phyloP scores from a whole-genome alignment of 2,329 filamentous ascomycete species.

The Biscogniauxia mediterranea region DNA sequence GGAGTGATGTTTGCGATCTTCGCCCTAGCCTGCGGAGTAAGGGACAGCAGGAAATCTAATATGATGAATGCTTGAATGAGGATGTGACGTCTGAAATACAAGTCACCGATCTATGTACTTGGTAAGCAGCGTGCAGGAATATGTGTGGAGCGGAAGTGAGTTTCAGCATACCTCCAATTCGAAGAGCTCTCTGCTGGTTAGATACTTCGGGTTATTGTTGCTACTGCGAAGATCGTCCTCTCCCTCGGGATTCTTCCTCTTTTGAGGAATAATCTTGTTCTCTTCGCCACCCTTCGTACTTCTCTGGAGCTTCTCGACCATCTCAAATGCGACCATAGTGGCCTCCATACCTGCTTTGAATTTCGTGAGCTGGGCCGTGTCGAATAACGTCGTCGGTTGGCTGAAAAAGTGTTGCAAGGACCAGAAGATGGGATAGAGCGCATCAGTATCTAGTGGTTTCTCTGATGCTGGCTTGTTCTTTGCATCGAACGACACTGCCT shows the following conservation, averaged over 20 bases:
- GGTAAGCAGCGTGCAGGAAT: constrained; percentile 15
- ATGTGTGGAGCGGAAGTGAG: constrained; percentile 1
- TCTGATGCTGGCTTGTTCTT: constrained; percentile 43
- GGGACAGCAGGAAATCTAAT: constrained; percentile 90
- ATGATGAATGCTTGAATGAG: constrained; percentile 93
- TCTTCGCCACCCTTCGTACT: constrained; percentile 59
- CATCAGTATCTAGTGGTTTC: constrained; percentile 62
- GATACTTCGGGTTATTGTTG: constrained; percentile 94
- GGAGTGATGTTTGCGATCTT: constrained; percentile 65
- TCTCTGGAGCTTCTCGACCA: constrained; percentile 49
- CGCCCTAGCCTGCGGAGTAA: constrained; percentile 78
- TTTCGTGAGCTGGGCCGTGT: constrained; percentile 66
- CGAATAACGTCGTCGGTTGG: constrained; percentile 80
- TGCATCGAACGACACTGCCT: constrained; percentile 43
- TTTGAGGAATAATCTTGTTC: constrained; percentile 57
- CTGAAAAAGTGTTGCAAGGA: constrained; percentile 89
- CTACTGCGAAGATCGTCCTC: constrained; percentile 64
- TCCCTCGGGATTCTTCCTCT: constrained; percentile 65
- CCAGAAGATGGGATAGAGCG: constrained; percentile 92
- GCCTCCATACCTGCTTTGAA: constrained; percentile 78
- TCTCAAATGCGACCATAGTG: constrained; percentile 55
- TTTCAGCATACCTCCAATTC: constrained; percentile 71
- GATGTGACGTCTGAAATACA: constrained; percentile 91
- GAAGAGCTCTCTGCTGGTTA: constrained; percentile 96
- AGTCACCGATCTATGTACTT: constrained; percentile 71